Evolutionary conservation across 805 yeast genomes (phyloP).

Genomic region (Nakazawaea ernobii): DNA sequence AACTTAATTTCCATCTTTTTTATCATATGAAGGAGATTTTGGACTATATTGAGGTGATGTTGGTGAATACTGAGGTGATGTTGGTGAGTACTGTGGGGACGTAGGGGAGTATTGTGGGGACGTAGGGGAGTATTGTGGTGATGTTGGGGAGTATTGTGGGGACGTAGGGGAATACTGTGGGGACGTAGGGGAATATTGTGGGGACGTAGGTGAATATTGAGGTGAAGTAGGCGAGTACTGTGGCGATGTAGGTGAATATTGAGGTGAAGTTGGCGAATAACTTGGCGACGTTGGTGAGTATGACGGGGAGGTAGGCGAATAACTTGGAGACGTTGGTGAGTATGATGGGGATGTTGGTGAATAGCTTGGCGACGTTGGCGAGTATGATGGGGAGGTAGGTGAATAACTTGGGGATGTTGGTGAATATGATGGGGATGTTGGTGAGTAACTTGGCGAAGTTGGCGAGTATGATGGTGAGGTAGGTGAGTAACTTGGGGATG

Average conservation of each 20-base stretch:
- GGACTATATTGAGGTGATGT: constrained; percentile 43
- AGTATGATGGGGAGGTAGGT: constrained; percentile 53
- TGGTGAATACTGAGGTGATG: constrained; percentile 38
- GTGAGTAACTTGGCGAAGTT: constrained; percentile 68
- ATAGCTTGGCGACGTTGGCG: constrained; percentile 64
- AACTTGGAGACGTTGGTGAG: constrained; percentile 67
- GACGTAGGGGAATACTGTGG: constrained; percentile 48
- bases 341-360: constrained; percentile 80
- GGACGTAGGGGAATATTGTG: constrained; percentile 60
- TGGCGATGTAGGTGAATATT: constrained; percentile 70
- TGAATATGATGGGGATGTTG: constrained; percentile 72
- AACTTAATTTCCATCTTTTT: constrained; percentile 11
- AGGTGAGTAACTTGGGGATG: constrained; percentile 69
- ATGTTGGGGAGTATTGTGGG: constrained; percentile 67
- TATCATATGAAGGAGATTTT: constrained; percentile 30
- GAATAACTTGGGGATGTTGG: constrained; percentile 68
- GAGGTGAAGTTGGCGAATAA: constrained; percentile 59
- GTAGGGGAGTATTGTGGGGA: constrained; percentile 54
- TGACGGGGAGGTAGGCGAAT: constrained; percentile 74
- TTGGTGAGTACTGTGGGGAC: constrained; percentile 49
- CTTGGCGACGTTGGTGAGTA: constrained; percentile 77
- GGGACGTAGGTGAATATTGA: constrained; percentile 61
- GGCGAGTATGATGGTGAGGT: constrained; percentile 69
- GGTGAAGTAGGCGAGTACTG: constrained; percentile 60
- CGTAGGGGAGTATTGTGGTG: constrained; percentile 62